A percentile compares a stretch with the other conserved stretches of the same genome.
Evolutionary conservation across 2,329 filamentous ascomycete species (phyloP).

Genomic region (Aspergillus pseudoviridinutans): DNA sequence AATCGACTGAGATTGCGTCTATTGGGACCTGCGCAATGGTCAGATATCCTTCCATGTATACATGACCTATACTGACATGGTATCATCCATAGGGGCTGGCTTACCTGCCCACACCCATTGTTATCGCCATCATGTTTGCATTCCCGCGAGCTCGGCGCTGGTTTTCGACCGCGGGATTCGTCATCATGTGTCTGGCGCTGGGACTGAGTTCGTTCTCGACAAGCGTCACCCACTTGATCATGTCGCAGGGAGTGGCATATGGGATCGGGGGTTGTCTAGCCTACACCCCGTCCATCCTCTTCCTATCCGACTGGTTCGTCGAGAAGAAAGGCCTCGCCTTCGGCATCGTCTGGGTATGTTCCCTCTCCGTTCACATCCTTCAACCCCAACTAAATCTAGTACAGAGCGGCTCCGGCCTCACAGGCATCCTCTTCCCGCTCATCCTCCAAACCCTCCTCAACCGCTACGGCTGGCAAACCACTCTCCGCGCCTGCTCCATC

Average conservation of each 20-base stretch:
- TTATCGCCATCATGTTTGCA: slow-evolving; percentile 17
- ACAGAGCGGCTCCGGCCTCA: slow-evolving; percentile 34
- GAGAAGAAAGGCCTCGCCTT: slow-evolving; percentile 43
- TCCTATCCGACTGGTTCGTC: slow-evolving; percentile 51
- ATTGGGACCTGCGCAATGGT: slow-evolving; percentile 32
- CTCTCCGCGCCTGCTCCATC: slow-evolving; percentile 42
- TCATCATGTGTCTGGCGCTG: slow-evolving; percentile 21
- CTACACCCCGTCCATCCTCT: slow-evolving; percentile 46
- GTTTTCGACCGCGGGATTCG: slow-evolving; percentile 19
- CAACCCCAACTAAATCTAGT: slow-evolving; percentile 1
- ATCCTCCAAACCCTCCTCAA: slow-evolving; percentile 42
- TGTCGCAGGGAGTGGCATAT: slow-evolving; percentile 29
- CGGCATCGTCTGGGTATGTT: slow-evolving; percentile 41
- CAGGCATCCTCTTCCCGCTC: slow-evolving; percentile 45
- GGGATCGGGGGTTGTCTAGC: slow-evolving; percentile 47
- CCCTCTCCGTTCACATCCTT: neutral
- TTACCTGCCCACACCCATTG: slow-evolving; percentile 21
- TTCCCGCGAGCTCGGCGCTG: slow-evolving; percentile 16
- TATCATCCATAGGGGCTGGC: slow-evolving; percentile 22
- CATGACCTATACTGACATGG: neutral
- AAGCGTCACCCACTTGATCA: slow-evolving; percentile 20
- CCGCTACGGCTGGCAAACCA: slow-evolving; percentile 42
- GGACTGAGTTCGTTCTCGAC: slow-evolving; percentile 23
- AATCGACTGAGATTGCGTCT: slow-evolving; percentile 23
- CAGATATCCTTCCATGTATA: neutral